Base-by-base conservation (phyloP, 1,284 basidiomycete genomes). In the Trichosporon coremiiforme region DNA sequence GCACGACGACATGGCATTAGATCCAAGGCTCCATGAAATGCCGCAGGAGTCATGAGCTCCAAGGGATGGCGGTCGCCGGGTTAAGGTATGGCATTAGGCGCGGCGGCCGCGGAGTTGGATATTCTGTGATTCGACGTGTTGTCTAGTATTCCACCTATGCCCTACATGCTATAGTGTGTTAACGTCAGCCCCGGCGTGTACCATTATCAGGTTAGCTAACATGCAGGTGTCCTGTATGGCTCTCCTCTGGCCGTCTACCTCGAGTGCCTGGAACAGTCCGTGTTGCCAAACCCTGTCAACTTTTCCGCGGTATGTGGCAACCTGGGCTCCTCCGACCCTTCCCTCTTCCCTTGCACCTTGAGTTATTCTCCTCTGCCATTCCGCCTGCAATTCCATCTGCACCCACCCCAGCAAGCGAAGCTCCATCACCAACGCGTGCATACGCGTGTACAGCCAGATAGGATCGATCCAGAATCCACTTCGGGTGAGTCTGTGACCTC, bases 251-350 rank as follows among this genome's bases (percentile, higher is more conserved):
- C 41, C 17, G 3, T 3, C 9, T n/a, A 12, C 41, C 41, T 45
- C 4, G 4, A 6, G 50, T 53, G 50, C 50, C 50, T 53, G n/a
- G 22, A 53, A 25, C 15, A 45, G 41, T 6, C 41, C 41, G 15
- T 53, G 50, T 9, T 25, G 22, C 8, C 50, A 8, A 12, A 53
- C 50, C 50, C 50, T 53, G 50, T 53, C 50, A 20, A 12, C 50
- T 25, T 25, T 53, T 53, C 50, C 50, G 50, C 50, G 50, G 50
- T 25, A 53, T 53, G 50, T 53, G 50, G 50, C 50, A 5, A 47
- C 45, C 5, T 35, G 33, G 9, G 45, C 20, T 7, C 45, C 9
- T 20, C 45, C 20, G 15, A 5, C 4, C 45, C 45, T 20, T n/a
- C 17, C 45, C 15, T 47, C 17, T 8, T 2, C 36, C 13, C 36